A percentile compares a stretch with the other conserved stretches of the same genome.
These are phyloP conservation scores for Suillus bovinus DNA, from an alignment of 768 basidiomycete species.

Conservation along the genomic window DNA sequence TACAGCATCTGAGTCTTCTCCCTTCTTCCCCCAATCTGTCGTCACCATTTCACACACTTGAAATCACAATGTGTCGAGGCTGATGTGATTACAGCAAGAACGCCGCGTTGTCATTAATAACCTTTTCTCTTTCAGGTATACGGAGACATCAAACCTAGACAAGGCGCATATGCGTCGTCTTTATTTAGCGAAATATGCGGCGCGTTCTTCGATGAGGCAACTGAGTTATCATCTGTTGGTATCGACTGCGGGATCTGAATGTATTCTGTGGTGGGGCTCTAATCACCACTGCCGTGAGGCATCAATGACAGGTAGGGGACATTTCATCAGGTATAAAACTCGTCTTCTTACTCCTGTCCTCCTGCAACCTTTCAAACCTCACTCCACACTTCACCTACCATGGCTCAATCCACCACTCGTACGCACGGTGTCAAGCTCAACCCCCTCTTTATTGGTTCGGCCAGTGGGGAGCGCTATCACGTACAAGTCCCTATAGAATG, in stretches of 20 bases:
- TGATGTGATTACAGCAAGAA: conserved; percentile 14
- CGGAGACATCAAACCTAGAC: not conserved
- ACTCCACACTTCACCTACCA: conserved; percentile 10
- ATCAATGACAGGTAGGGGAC: conserved; percentile 1
- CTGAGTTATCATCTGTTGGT: conserved; percentile 13
- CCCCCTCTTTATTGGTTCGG: conserved; percentile 17
- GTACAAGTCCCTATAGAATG: conserved; percentile 39
- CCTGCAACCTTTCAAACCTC: not conserved
- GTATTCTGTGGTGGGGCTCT: conserved; percentile 3
- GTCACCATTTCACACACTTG: conserved; percentile 3
- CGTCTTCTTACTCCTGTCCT: too few species aligned
- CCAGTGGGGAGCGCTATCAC: conserved; percentile 14
- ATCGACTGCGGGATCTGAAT: conserved; percentile 1
- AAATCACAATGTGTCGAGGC: conserved; percentile 7
- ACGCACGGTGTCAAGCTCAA: conserved; percentile 18
- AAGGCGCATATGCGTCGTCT: conserved; percentile 1
- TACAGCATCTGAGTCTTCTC: conserved; percentile 26
- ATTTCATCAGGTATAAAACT: conserved; percentile 18
- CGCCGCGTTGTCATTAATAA: not conserved
- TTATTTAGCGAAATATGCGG: not conserved
- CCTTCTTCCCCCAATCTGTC: conserved; percentile 5
- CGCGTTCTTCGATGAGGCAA: conserved; percentile 19
- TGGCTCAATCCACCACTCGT: conserved; percentile 10
- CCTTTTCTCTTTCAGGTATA: conserved; percentile 9
- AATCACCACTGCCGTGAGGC: not conserved